Evolutionary conservation across 495 filamentous ascomycete genomes (phyloP).

Genomic region (Penicillium subrubescens): DNA sequence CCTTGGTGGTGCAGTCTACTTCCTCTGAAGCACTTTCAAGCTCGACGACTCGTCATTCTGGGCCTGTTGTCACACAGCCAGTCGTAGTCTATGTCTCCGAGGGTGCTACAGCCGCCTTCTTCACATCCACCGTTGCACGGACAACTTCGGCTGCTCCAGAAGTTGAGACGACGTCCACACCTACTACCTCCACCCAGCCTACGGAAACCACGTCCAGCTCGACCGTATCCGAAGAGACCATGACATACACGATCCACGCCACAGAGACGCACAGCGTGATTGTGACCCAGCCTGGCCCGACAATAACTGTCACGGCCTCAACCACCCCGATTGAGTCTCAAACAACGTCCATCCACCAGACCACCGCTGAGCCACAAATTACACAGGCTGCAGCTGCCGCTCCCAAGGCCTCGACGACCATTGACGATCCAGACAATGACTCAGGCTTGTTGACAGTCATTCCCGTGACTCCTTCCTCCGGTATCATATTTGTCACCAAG

Average conservation of each 20-base stretch:
- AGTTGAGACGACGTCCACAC: background rate
- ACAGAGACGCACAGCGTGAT: conserved; percentile 15
- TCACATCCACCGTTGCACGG: background rate
- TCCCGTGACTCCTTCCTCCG: conserved; percentile 14
- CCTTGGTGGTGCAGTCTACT: background rate
- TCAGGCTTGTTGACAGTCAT: conserved; percentile 11
- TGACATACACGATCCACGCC: conserved; percentile 8
- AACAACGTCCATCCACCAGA: background rate
- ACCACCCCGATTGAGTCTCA: background rate
- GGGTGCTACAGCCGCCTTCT: conserved; percentile 10
- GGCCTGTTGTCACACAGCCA: conserved; percentile 12
- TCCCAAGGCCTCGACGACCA: background rate
- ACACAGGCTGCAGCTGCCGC: background rate
- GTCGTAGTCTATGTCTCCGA: conserved; percentile 18
- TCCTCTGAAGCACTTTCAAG: background rate
- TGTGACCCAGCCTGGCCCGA: conserved; percentile 10
- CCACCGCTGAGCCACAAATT: background rate
- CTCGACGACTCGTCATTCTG: conserved; percentile 2
- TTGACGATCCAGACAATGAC: background rate
- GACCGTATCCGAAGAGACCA: background rate
- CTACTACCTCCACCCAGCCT: background rate
- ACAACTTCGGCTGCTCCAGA: background rate
- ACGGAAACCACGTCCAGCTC: background rate
- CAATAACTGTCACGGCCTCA: conserved; percentile 10
- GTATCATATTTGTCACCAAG: conserved; percentile 9